A percentile compares a stretch with the other conserved stretches of the same genome.
These are phyloP conservation scores for Neopestalotiopsis sp. DNA, from an alignment of 2,329 filamentous ascomycete species.

Conservation along the genomic window DNA sequence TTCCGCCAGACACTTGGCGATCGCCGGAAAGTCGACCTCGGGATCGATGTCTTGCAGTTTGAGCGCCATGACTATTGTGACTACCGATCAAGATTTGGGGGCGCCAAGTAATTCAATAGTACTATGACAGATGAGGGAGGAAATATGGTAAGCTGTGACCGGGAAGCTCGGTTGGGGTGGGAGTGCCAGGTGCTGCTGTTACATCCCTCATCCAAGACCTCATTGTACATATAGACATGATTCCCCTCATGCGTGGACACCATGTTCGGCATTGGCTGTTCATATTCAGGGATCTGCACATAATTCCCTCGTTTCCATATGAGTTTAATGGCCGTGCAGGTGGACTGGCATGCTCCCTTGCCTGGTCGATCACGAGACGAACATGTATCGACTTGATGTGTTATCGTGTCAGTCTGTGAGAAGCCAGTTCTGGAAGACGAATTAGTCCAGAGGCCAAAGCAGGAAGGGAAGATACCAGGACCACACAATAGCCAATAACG, in stretches of 20 bases:
- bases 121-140: not conserved
- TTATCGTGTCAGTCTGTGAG: not conserved
- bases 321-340: not conserved
- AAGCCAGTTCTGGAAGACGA: not conserved
- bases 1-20: conserved; percentile 29
- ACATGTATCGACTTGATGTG: not conserved
- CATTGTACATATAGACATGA: not conserved
- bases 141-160: not conserved
- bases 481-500: not conserved
- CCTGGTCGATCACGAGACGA: not conserved
- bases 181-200: not conserved
- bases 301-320: not conserved
- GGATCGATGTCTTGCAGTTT: conserved; percentile 24
- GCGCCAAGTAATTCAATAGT: not conserved
- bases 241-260: not conserved
- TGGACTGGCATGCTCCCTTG: not conserved
- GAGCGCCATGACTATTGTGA: not conserved
- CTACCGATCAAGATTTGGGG: not conserved
- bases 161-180: not conserved
- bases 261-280: not conserved
- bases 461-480: not conserved
- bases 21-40: conserved; percentile 30
- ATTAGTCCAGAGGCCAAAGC: not conserved
- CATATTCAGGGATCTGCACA: not conserved
- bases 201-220: not conserved